Evolutionary conservation across 495 filamentous ascomycete genomes (phyloP).

Genomic region (Elasticomyces elasticus): DNA sequence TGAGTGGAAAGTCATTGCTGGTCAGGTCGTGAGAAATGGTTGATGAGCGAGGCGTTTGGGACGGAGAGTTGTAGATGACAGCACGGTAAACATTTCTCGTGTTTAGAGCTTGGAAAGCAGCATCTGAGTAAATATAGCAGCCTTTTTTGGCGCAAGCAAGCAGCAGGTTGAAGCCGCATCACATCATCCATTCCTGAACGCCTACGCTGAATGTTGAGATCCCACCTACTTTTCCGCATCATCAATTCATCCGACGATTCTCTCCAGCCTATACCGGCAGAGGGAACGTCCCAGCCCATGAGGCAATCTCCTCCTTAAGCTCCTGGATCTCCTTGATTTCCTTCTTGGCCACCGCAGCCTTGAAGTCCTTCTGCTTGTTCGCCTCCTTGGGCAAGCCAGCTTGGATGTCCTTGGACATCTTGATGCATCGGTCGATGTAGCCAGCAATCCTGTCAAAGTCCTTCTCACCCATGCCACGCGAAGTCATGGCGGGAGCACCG

Average conservation of each 20-base stretch:
- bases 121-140: no score
- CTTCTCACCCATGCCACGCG: constrained; percentile 81
- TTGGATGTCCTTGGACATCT: constrained; percentile 61
- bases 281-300: constrained; percentile 86
- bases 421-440: constrained; percentile 74
- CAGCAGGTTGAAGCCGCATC: constrained; percentile 1
- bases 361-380: constrained; percentile 99
- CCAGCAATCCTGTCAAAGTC: constrained; percentile 84
- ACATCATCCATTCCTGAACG: constrained; percentile 2
- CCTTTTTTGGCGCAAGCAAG: no score
- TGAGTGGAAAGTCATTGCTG: constrained; percentile 77
- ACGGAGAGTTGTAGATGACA: background rate
- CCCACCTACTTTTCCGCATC: background rate
- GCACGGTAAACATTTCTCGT: background rate
- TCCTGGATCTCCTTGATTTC: constrained; percentile 67
- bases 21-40: constrained; percentile 36
- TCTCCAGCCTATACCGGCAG: constrained; percentile 54
- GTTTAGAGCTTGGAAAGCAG: no score
- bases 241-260: background rate
- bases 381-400: constrained; percentile 78
- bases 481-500: constrained; percentile 93
- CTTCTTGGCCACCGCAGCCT: constrained; percentile 56
- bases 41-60: background rate
- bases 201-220: constrained; percentile 3
- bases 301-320: constrained; percentile 78